Percentiles rank a stretch among this genome's conserved stretches.
phyloP scores from a whole-genome alignment of 805 yeast genomes.

The Pichia cabralensis region DNA sequence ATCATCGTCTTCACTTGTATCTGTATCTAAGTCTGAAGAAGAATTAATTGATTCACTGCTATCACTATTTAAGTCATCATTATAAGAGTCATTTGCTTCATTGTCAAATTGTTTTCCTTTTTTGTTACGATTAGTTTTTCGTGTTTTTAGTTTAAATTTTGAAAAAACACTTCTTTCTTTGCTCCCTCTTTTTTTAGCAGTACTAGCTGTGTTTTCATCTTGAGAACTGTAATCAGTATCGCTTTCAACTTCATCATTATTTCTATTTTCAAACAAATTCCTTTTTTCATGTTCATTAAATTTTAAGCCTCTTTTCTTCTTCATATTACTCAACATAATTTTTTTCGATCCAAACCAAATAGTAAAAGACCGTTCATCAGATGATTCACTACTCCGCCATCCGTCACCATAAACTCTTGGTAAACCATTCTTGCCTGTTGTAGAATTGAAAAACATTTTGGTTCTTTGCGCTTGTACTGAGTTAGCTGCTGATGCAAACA shows the following conservation, averaged over 20 bases:
- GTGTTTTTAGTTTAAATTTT: not conserved
- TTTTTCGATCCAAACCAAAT: constrained; percentile 72
- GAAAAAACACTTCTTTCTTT: no score
- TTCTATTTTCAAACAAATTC: not conserved
- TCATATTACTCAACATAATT: constrained; percentile 25
- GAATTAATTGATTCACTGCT: not conserved
- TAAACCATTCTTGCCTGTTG: constrained; percentile 45
- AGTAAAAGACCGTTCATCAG: constrained; percentile 65
- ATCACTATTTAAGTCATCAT: no score
- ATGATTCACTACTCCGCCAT: constrained; percentile 74
- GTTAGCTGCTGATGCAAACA: constrained; percentile 62
- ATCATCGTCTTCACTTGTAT: not conserved
- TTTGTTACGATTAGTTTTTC: not conserved
- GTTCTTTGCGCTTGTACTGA: constrained; percentile 38
- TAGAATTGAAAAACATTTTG: constrained; percentile 27
- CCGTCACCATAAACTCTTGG: constrained; percentile 79
- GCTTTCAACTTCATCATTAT: not conserved
- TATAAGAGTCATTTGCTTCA: no score
- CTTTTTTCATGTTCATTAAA: not conserved
- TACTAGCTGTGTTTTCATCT: no score
- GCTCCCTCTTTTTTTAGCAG: no score
- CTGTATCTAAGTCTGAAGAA: not conserved
- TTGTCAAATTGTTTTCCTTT: no score
- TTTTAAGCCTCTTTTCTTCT: constrained; percentile 4
- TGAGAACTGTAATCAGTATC: not conserved